Percentiles rank a stretch among this genome's conserved stretches.
phyloP scores from a whole-genome alignment of 2,329 filamentous ascomycete species.

The Neurospora sp. region DNA sequence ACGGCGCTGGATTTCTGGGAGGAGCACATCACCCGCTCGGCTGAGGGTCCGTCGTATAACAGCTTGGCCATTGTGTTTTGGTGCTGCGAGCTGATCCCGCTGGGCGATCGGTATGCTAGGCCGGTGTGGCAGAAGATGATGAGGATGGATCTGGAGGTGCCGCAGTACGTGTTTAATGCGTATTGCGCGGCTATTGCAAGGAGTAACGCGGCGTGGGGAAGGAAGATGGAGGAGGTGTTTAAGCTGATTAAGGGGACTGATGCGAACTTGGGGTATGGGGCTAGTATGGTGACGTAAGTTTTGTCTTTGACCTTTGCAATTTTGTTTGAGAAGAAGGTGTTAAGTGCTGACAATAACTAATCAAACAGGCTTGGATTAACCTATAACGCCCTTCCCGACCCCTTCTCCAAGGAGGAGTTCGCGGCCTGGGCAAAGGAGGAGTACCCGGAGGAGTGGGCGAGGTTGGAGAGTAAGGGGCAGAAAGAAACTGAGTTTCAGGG shows the following conservation, averaged over 20 bases:
- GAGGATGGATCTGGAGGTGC: slow-evolving; percentile 69
- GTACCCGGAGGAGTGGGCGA: slow-evolving; percentile 60
- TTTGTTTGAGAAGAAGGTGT: no score
- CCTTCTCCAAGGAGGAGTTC: slow-evolving; percentile 56
- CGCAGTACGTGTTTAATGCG: slow-evolving; percentile 60
- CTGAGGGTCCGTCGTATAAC: slow-evolving; percentile 77
- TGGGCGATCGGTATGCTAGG: slow-evolving; percentile 49
- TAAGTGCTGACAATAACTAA: background rate
- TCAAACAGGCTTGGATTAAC: slow-evolving; percentile 56
- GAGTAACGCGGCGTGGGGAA: slow-evolving; percentile 29
- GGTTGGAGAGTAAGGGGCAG: slow-evolving; percentile 47
- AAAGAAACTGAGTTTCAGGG: slow-evolving; percentile 31
- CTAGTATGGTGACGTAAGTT: slow-evolving; percentile 63
- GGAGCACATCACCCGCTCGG: slow-evolving; percentile 61
- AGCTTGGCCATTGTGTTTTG: slow-evolving; percentile 75
- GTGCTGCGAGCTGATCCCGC: slow-evolving; percentile 56
- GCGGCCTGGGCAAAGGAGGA: slow-evolving; percentile 62
- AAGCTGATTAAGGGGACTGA: slow-evolving; percentile 57
- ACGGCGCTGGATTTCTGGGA: slow-evolving; percentile 72
- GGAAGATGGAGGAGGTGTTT: slow-evolving; percentile 59
- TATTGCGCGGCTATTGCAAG: slow-evolving; percentile 65
- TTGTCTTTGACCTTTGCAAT: no score
- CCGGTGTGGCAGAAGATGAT: slow-evolving; percentile 62
- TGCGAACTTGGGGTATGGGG: slow-evolving; percentile 52
- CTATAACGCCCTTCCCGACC: slow-evolving; percentile 62